These are phyloP conservation scores for Blastobotrys elegans DNA, from an alignment of 1,139 yeast genomes.

Conservation along the genomic window DNA sequence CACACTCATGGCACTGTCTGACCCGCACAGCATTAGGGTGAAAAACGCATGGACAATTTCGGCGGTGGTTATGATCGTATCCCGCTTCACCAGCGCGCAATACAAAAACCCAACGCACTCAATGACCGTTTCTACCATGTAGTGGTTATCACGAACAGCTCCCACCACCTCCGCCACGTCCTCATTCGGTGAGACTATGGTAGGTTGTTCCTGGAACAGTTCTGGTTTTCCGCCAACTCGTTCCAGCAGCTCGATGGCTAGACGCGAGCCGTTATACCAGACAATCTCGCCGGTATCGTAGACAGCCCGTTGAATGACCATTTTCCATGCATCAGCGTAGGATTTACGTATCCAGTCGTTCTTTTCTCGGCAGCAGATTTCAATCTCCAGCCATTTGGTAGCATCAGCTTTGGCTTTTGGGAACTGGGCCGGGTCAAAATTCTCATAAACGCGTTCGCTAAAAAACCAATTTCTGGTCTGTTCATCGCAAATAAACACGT, in stretches of 20 bases:
- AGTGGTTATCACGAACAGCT: not conserved
- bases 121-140: not conserved
- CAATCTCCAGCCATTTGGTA: constrained; percentile 11
- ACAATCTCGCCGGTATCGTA: not conserved
- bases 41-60: not conserved
- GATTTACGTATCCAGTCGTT: constrained; percentile 10
- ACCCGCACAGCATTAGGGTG: not conserved
- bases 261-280: not conserved
- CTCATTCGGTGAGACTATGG: not conserved
- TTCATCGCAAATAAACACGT: constrained; percentile 8
- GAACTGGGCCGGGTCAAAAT: constrained; percentile 2
- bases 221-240: not conserved
- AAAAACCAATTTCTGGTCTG: constrained; percentile 13
- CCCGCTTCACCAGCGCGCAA: not conserved
- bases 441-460: constrained; percentile 1
- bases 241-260: not conserved
- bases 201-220: not conserved
- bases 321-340: constrained; percentile 13
- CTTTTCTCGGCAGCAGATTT: constrained; percentile 7
- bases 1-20: constrained; percentile 1
- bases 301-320: not conserved
- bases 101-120: not conserved
- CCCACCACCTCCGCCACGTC: not conserved
- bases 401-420: constrained; percentile 9
- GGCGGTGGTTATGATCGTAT: not conserved